Conservation (phyloP, 768 basidiomycete genomes). For the Russula virescens region DNA sequence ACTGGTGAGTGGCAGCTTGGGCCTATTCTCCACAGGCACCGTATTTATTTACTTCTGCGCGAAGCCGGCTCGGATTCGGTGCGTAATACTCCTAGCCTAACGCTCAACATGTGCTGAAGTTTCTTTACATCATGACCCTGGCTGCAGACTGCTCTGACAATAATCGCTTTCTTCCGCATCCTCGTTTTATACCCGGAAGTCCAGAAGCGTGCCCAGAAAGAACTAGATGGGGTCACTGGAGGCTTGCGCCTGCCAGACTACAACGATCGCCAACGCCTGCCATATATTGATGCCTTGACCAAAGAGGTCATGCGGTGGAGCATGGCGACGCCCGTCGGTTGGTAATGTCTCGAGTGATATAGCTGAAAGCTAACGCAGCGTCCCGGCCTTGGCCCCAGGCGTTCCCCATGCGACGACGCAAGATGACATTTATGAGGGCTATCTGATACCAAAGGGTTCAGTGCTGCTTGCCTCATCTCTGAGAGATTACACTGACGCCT, state of each 20-base stretch:
- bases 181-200: slow-evolving; percentile 23
- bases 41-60: not conserved
- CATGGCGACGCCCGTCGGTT: slow-evolving; percentile 47
- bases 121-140: not conserved
- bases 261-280: slow-evolving; percentile 44
- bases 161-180: slow-evolving; percentile 28
- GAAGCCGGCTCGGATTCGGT: slow-evolving; percentile 11
- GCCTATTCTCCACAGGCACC: not conserved
- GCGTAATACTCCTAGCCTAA: not conserved
- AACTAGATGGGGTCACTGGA: slow-evolving; percentile 53
- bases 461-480: not conserved
- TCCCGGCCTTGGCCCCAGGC: slow-evolving; percentile 32
- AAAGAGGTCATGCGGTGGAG: slow-evolving; percentile 51
- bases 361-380: not conserved
- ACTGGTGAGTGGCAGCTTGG: not conserved
- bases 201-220: slow-evolving; percentile 47
- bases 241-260: slow-evolving; percentile 48
- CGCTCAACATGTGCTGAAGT: not conserved
- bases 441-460: slow-evolving; percentile 50
- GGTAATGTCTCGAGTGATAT: not conserved
- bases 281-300: slow-evolving; percentile 49
- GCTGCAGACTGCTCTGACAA: slow-evolving; percentile 25
- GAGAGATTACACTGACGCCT: not conserved
- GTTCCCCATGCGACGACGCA: slow-evolving; percentile 52
- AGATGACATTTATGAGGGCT: slow-evolving; percentile 51